Evolutionary conservation across 305 asterid species (phyloP).

Genomic region (Lippia alba): DNA sequence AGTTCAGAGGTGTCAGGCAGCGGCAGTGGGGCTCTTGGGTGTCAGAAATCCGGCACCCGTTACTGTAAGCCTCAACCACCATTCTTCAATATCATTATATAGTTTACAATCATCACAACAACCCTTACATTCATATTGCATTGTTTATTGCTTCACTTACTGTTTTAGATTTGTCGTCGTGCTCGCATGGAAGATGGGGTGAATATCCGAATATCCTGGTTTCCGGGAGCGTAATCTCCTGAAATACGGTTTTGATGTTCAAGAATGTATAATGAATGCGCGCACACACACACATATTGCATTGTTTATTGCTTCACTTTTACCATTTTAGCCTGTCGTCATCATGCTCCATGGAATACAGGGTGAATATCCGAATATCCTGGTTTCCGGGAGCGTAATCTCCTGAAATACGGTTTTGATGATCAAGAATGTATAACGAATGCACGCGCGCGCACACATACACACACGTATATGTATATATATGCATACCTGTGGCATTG

Average conservation of each 20-base stretch:
- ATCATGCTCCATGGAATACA: too few relatives aligned
- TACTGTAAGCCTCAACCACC: slow-evolving; percentile 45
- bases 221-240: neutral
- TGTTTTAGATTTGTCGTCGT: too few relatives aligned
- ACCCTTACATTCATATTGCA: neutral
- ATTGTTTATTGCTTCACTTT: neutral
- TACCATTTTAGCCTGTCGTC: too few relatives aligned
- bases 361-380: neutral
- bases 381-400: neutral
- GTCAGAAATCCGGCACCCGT: slow-evolving; percentile 78
- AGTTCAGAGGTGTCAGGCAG: slow-evolving; percentile 91
- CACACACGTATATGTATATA: neutral
- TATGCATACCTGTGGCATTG: too few relatives aligned
- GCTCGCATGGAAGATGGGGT: too few relatives aligned
- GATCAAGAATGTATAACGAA: neutral
- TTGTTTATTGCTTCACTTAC: neutral
- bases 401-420: neutral
- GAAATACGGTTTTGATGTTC: neutral
- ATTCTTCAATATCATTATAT: neutral
- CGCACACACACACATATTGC: neutral
- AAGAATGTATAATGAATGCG: neutral
- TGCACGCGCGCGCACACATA: neutral
- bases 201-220: neutral
- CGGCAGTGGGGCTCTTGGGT: slow-evolving; percentile 98
- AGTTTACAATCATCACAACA: neutral